Conservation (phyloP, 257 asterid genomes). For the Gentiana straminea region DNA sequence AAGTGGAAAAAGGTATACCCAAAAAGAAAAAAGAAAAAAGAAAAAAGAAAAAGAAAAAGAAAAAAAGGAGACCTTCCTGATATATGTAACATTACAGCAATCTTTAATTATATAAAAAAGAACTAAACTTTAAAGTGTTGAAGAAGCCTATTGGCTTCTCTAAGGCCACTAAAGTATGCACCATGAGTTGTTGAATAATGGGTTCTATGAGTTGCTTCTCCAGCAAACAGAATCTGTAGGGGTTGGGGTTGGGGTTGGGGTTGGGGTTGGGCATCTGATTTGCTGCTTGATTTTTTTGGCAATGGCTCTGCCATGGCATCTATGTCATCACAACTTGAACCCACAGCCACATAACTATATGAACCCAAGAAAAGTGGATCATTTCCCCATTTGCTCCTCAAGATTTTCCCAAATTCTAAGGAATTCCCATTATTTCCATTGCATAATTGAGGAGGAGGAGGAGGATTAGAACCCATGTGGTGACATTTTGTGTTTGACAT, state of each 20-base stretch:
- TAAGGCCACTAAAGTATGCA: slow-evolving; percentile 76
- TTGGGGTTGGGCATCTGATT: slow-evolving; percentile 1
- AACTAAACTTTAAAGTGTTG: slow-evolving; percentile 43
- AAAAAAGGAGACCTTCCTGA: slow-evolving; percentile 3
- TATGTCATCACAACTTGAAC: slow-evolving; percentile 72
- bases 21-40: not conserved
- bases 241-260: slow-evolving; percentile 28
- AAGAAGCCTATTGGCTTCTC: slow-evolving; percentile 90
- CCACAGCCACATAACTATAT: slow-evolving; percentile 72
- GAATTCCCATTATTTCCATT: slow-evolving; percentile 17
- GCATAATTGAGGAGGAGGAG: not conserved
- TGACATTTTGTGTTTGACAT: slow-evolving; percentile 15
- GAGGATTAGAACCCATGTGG: not conserved
- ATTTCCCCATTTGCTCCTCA: slow-evolving; percentile 77
- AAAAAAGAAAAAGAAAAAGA: not conserved
- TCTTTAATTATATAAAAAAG: slow-evolving; percentile 15
- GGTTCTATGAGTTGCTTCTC: slow-evolving; percentile 80
- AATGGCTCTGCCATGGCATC: slow-evolving; percentile 76
- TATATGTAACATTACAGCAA: slow-evolving; percentile 16
- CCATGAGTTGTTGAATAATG: slow-evolving; percentile 96
- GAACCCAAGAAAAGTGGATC: slow-evolving; percentile 86
- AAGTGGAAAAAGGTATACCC: slow-evolving; percentile 5
- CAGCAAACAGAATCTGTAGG: slow-evolving; percentile 73
- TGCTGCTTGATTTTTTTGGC: slow-evolving; percentile 18
- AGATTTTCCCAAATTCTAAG: slow-evolving; percentile 26